A percentile compares a stretch with the other conserved stretches of the same genome.
Conservation (phyloP, 1,284 basidiomycete genomes). For the Austroboletus novae-zelandiae region DNA sequence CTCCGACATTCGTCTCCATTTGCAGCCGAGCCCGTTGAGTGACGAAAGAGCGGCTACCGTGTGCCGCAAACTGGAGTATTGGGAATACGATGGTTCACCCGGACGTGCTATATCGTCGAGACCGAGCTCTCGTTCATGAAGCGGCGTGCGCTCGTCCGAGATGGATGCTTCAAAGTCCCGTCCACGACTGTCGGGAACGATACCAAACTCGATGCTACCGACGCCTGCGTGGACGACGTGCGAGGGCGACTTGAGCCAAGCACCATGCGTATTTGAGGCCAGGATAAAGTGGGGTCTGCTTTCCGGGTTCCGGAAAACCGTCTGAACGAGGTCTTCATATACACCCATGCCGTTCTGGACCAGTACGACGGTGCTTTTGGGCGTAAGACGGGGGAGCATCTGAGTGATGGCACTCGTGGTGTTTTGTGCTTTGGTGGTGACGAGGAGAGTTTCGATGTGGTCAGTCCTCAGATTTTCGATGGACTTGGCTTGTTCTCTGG, state of each 20-base stretch:
- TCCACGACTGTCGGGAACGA: constrained; percentile 68
- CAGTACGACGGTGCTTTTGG: constrained; percentile 80
- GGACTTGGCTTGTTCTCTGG: constrained; percentile 20
- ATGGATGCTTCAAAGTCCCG: constrained; percentile 59
- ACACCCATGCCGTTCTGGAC: constrained; percentile 92
- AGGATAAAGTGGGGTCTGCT: constrained; percentile 85
- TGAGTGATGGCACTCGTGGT: constrained; percentile 51
- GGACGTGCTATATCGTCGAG: constrained; percentile 57
- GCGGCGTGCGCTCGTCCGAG: constrained; percentile 34
- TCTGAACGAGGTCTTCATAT: constrained; percentile 72
- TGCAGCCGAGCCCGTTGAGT: constrained; percentile 54
- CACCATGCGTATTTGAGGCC: constrained; percentile 19
- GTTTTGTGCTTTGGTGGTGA: constrained; percentile 47
- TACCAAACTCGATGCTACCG: constrained; percentile 76
- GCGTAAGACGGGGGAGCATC: constrained; percentile 65
- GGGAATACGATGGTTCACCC: constrained; percentile 39
- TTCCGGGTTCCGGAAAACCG: constrained; percentile 70
- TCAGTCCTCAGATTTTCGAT: constrained; percentile 17
- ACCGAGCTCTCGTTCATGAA: constrained; percentile 37
- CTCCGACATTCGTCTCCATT: constrained; percentile 69
- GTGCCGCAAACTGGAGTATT: constrained; percentile 60
- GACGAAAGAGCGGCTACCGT: constrained; percentile 69
- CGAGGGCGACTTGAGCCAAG: constrained; percentile 49
- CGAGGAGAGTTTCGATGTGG: constrained; percentile 70
- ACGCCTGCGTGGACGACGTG: constrained; percentile 73